Percentiles rank a stretch among this genome's conserved stretches.
Evolutionary conservation across 345 rosid genomes (phyloP).

Genomic region (Pistacia vera): DNA sequence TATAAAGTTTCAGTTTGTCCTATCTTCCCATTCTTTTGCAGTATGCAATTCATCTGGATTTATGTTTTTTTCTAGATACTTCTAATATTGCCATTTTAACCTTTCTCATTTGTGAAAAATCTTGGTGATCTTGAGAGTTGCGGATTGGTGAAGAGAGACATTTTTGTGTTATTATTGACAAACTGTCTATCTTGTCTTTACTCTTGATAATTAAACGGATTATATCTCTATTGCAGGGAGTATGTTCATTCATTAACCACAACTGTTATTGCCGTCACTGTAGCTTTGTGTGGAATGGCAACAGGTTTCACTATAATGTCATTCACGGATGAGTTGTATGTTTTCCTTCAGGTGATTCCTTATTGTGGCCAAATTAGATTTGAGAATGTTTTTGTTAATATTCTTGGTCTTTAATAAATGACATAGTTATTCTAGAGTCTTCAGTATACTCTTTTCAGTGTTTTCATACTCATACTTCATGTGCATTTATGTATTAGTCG

Average conservation of each 20-base stretch:
- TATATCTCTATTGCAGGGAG: constrained; percentile 62
- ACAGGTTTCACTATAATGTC: constrained; percentile 51
- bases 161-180: constrained; percentile 12
- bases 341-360: constrained; percentile 62
- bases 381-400: constrained; percentile 5
- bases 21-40: neutral
- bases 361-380: constrained; percentile 5
- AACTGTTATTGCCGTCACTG: constrained; percentile 49
- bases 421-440: neutral
- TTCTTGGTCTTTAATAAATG: neutral
- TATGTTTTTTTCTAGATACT: constrained; percentile 5
- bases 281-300: constrained; percentile 53
- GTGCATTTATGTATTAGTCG: neutral
- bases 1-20: neutral
- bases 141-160: constrained; percentile 19
- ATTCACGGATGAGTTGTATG: constrained; percentile 60
- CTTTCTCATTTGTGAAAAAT: constrained; percentile 5
- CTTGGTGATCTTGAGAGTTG: constrained; percentile 4
- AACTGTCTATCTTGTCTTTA: constrained; percentile 14
- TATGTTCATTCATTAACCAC: constrained; percentile 56
- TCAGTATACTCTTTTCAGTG: neutral
- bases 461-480: neutral
- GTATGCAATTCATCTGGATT: neutral
- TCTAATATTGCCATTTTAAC: neutral
- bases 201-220: constrained; percentile 16